Base-by-base conservation (phyloP, 768 basidiomycete species). In the Leccinum uliginosum region DNA sequence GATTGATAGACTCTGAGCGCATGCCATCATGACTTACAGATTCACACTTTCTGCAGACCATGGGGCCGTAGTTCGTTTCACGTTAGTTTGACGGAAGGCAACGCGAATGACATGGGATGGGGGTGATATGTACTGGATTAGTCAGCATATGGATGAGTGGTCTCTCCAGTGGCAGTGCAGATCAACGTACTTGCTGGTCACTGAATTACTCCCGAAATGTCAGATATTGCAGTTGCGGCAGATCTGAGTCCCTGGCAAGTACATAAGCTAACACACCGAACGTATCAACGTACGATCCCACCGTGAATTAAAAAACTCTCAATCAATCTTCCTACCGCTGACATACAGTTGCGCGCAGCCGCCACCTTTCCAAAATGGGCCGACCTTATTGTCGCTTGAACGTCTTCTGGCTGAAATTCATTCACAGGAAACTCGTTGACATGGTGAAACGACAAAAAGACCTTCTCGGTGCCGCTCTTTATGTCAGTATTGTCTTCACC, bases 1-100 rank as follows among this genome's bases (percentile, higher is more conserved):
- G 4, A 38, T 21, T 8, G 2, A 12, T 3, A 19, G 19, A 30
- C 58, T 59, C 44, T 57, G 62, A 57, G 51, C 55, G 17, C 60
- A 61, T 54, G 54, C 62, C 11, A 24, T 24, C 54, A 47, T 54
- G 9, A 70, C 79, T 43, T 57, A 83, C 90, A 72, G 80, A 77
- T 75, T 91, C 89, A 73, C 91, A 93, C 79, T 90, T 93, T 74
- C 81, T 85, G 78, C 91, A 93, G 61, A 93, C 91, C 91, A 93
- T 93, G 74, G 45, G 11, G 40, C 48, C 32, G 57, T 61, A 48
- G 65, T 19, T 51, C 6, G 54, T 43, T 47, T 51, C 50, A 52
- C 35, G 45, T 21, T 10, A 15, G 23, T 14, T 43, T 24, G 27
- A 35, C 46, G 48, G 60, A 15, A 47, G 48, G 40, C 40, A 43